These are phyloP conservation scores for Malassezia caprae DNA, from an alignment of 1,284 basidiomycete species.

Conservation along the genomic window DNA sequence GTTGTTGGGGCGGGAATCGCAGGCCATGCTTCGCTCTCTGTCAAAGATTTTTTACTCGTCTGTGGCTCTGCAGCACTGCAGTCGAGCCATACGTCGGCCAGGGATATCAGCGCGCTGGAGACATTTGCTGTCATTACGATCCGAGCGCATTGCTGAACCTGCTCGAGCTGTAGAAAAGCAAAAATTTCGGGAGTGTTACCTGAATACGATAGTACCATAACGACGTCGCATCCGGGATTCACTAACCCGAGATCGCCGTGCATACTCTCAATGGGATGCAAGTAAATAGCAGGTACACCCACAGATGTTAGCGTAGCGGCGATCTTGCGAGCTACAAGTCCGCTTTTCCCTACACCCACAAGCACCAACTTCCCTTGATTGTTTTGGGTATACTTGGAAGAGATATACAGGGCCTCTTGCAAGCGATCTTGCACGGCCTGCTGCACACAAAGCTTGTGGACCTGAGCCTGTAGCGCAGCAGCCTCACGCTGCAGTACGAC, in stretches of 20 bases:
- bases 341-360: slow-evolving; percentile 50
- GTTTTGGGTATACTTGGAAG: slow-evolving; percentile 22
- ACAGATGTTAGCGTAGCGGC: slow-evolving; percentile 35
- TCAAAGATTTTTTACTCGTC: not conserved
- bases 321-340: slow-evolving; percentile 41
- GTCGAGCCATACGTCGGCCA: slow-evolving; percentile 46
- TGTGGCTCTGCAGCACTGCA: slow-evolving; percentile 18
- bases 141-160: slow-evolving; percentile 38
- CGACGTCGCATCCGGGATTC: not conserved
- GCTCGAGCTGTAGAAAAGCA: slow-evolving; percentile 44
- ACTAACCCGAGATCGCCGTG: slow-evolving; percentile 50
- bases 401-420: slow-evolving; percentile 26
- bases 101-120: slow-evolving; percentile 40
- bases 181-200: slow-evolving; percentile 48
- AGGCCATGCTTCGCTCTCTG: slow-evolving; percentile 25
- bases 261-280: slow-evolving; percentile 49
- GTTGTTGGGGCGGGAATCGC: slow-evolving; percentile 47
- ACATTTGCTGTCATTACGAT: slow-evolving; percentile 46
- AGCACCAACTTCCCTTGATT: slow-evolving; percentile 47
- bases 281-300: slow-evolving; percentile 48
- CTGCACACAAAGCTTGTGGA: not conserved
- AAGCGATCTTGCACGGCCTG: not conserved
- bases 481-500: slow-evolving; percentile 7
- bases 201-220: slow-evolving; percentile 38
- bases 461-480: not conserved